Evolutionary conservation across 495 filamentous ascomycete genomes (phyloP), one percentile per base, ranked within the genome.

Genomic region (Saxophila tyrrhenica): DNA sequence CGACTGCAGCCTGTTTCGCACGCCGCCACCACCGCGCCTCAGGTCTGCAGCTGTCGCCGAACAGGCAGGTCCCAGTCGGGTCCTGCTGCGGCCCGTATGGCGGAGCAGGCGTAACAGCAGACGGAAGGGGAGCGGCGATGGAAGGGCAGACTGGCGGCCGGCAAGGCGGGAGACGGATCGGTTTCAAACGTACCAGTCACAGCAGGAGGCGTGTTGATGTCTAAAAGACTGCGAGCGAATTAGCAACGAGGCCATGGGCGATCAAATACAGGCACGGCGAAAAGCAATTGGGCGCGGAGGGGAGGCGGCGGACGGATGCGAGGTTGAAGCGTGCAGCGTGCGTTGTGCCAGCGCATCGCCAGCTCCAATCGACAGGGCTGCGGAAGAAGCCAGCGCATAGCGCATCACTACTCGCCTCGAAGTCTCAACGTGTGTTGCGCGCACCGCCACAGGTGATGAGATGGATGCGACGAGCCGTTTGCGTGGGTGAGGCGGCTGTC

Each of bases 371-470:
- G 53, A 41, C 29, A 43, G n/a, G 19, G 39, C 41, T 17, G 39
- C 48, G 39, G 54, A n/a, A n/a, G n/a, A n/a, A 17, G 55, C 48
- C 55, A 57, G 55, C 55, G 55, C 55, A 57, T 57, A 47, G n/a
- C 41, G 15, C 35, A n/a, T n/a, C n/a, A n/a, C n/a, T n/a, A n/a
- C 13, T 35, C 29, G 29, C 29, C 29, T 35, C 29, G 29, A 35
- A 35, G 7, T 35, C 29, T 35, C 7, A 35, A 7, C 7, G 7
- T 35, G 7, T 35, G 29, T 35, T 5, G 13, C 5, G 29, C 13
- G 29, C 29, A 35, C 29, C 13, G 29, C 29, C 29, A 35, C 29
- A 35, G 29, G 29, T 35, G 29, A 35, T 35, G 29, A 7, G 29
- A 35, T 35, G 29, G 29, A 35, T 7, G 13, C 29, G 29, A 7